These are phyloP conservation scores for Talinum fruticosum DNA, from an alignment of 148 eudicot genomes.

Conservation along the genomic window DNA sequence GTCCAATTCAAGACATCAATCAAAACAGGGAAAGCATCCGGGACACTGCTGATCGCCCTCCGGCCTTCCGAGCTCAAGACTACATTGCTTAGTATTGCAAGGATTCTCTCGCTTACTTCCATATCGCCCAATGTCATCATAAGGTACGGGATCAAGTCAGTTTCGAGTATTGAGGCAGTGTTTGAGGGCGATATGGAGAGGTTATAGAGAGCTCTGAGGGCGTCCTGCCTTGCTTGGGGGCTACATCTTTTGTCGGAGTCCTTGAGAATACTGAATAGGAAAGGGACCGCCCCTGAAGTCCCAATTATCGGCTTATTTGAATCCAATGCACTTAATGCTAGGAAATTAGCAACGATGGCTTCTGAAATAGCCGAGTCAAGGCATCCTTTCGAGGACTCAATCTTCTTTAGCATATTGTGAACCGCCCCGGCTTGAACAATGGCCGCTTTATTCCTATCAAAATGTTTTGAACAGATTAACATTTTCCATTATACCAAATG, in stretches of 20 bases:
- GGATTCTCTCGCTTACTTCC: slow-evolving; percentile 74
- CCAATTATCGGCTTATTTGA: slow-evolving; percentile 84
- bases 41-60: slow-evolving; percentile 39
- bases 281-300: slow-evolving; percentile 67
- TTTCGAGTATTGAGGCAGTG: slow-evolving; percentile 46
- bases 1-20: slow-evolving; percentile 82
- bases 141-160: slow-evolving; percentile 49
- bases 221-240: slow-evolving; percentile 64
- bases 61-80: slow-evolving; percentile 65
- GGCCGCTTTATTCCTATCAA: slow-evolving; percentile 79
- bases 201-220: slow-evolving; percentile 77
- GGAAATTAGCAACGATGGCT: slow-evolving; percentile 86
- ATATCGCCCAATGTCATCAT: slow-evolving; percentile 57
- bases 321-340: slow-evolving; percentile 81
- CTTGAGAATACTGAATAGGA: slow-evolving; percentile 53
- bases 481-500: neutral
- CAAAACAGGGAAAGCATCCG: slow-evolving; percentile 51
- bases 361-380: slow-evolving; percentile 42
- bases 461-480: neutral
- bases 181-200: slow-evolving; percentile 66
- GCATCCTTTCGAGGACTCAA: slow-evolving; percentile 44
- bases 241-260: slow-evolving; percentile 28
- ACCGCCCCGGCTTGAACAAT: slow-evolving; percentile 89
- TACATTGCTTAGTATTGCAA: slow-evolving; percentile 69
- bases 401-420: slow-evolving; percentile 77